Percentiles rank a stretch among this genome's conserved stretches.
Evolutionary conservation across 257 asterid species (phyloP).

Genomic region (Rehmannia glutinosa): DNA sequence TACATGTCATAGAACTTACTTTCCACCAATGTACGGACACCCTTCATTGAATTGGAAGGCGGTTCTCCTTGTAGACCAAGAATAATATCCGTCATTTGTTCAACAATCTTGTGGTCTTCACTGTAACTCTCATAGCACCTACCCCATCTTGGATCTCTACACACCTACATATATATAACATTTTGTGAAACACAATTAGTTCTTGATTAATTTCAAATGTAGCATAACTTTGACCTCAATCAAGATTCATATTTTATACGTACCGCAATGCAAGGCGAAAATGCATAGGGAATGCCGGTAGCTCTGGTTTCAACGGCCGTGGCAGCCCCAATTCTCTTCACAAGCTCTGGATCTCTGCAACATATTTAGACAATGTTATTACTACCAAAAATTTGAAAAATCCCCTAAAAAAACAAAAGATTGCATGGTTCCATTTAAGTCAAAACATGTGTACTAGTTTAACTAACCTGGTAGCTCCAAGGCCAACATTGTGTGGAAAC

Average conservation of each 20-base stretch:
- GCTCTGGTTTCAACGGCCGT: too few species aligned
- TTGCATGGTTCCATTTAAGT: background rate
- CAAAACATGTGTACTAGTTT: background rate
- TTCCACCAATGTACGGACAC: slow-evolving; percentile 17
- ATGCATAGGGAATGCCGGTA: too few species aligned
- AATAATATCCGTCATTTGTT: slow-evolving; percentile 19
- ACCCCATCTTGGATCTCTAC: too few species aligned
- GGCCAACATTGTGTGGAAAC: slow-evolving; percentile 16
- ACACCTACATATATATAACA: background rate
- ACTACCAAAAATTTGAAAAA: too few species aligned
- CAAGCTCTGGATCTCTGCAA: too few species aligned
- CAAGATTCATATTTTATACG: background rate
- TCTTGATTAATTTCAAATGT: background rate
- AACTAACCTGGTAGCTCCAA: slow-evolving; percentile 12
- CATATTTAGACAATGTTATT: background rate
- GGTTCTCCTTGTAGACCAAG: slow-evolving; percentile 22
- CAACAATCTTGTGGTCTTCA: too few species aligned
- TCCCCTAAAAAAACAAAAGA: too few species aligned
- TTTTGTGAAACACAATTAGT: background rate
- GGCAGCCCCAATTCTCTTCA: too few species aligned
- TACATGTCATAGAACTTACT: background rate
- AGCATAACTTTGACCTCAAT: background rate
- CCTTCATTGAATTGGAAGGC: background rate
- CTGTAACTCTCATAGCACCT: too few species aligned
- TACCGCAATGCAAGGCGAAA: slow-evolving; percentile 31